Percentiles rank a stretch among this genome's conserved stretches.
Evolutionary conservation across 2,329 filamentous ascomycete genomes (phyloP).

Genomic region (Colletotrichum australisinense): DNA sequence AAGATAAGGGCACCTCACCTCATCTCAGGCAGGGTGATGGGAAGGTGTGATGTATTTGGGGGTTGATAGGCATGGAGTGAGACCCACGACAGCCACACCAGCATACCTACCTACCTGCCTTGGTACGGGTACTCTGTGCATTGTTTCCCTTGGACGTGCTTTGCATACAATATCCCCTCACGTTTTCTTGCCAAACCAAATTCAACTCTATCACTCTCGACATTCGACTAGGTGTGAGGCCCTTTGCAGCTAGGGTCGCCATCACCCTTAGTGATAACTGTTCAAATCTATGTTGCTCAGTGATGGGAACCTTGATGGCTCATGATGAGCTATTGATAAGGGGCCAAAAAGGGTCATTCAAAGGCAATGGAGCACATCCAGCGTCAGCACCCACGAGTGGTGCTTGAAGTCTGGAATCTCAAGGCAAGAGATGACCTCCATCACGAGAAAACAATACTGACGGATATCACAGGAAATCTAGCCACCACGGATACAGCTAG

Average conservation of each 20-base stretch:
- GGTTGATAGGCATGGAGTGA: background rate
- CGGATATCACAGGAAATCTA: background rate
- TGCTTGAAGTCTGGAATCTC: background rate
- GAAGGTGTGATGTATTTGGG: background rate
- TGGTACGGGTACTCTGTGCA: background rate
- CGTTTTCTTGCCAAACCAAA: background rate
- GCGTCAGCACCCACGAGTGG: background rate
- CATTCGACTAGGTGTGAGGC: background rate
- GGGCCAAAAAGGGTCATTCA: background rate
- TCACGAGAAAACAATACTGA: background rate
- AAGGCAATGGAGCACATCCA: background rate
- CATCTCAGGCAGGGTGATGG: background rate
- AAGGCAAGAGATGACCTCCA: background rate
- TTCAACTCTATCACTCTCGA: background rate
- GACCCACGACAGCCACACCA: slow-evolving; percentile 25
- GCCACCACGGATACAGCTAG: background rate
- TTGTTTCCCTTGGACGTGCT: background rate
- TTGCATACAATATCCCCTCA: slow-evolving; percentile 3
- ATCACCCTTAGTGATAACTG: background rate
- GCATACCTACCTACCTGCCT: background rate
- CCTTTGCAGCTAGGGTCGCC: background rate
- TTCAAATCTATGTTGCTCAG: background rate
- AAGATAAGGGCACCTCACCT: background rate
- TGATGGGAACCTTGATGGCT: background rate
- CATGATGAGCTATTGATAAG: background rate